Evolutionary conservation across 495 filamentous ascomycete genomes (phyloP), one percentile per base, ranked within the genome.

Genomic region (Friedmanniomyces endolithicus): DNA sequence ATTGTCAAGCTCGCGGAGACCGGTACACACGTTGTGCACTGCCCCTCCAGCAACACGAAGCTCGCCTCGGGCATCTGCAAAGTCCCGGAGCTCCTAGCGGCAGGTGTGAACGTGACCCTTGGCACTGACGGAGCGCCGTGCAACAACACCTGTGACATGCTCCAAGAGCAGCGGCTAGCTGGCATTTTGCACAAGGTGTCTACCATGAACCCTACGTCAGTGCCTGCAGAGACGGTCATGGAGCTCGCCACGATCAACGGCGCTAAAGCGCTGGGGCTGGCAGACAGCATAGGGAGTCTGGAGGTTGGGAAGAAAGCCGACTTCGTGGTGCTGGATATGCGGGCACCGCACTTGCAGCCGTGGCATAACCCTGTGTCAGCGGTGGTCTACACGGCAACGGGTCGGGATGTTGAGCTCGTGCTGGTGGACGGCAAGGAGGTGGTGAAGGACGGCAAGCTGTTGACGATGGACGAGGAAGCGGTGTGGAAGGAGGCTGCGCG

Each of bases 301-400:
- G 74, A 77, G 52, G 63, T 72, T 0, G 75, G 75, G 1, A 79
- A 79, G 66, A 77, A 79, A 60, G 76, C 76, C 1, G 76, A 79
- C 57, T 74, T 79, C 52, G 74, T 76, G 14, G 62, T 65, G 29
- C 40, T 68, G 33, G 53, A 62, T 48, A 58, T 58, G 56, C 56
- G 69, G 25, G 51, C 61, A 35, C 66, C 70, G 11, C 70, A 70
- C 14, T 61, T 76, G 48, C 71, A 76, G 60, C 64, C 70, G 9
- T 68, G 68, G 1, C 64, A 68, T 37, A 72, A 69, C 44, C 64
- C 74, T 0, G 71, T 72, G 11, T 75, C 70, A 46, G 72, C 70
- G 0, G 67, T 77, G 6, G 74, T 77, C 0, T 74, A 77, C 63
- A 68, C 68, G 22, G 71, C 67, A 7, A 75, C 74, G 1, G 74